Evolutionary conservation across 208 protist genomes (phyloP).

Genomic region (Crithidia bombi): DNA sequence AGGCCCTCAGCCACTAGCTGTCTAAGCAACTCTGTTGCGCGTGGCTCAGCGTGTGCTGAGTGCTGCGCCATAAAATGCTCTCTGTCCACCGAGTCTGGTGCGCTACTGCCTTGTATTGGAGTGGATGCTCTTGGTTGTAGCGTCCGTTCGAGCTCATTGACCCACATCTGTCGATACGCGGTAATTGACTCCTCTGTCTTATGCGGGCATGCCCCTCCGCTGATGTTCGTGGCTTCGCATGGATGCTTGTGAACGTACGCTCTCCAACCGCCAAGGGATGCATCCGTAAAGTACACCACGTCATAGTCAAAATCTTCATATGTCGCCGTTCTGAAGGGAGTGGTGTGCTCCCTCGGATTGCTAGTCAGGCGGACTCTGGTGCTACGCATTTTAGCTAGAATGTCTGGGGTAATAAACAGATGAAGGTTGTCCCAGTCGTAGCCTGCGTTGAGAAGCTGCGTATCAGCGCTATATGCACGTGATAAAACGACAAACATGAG

Average conservation of each 20-base stretch:
- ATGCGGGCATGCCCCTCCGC: no score
- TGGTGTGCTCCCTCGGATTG: neutral
- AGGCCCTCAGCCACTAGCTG: neutral
- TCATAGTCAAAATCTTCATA: neutral
- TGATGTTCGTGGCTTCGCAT: neutral
- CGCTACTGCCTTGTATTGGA: neutral
- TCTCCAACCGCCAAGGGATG: neutral
- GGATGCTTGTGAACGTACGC: neutral
- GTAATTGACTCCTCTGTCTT: no score
- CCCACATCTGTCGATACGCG: neutral
- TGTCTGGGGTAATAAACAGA: no score
- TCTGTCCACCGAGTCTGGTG: no score
- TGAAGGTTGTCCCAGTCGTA: no score
- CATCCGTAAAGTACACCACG: neutral
- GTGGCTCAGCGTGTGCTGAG: neutral
- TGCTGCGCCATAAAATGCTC: neutral
- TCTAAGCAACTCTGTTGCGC: neutral
- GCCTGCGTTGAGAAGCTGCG: no score
- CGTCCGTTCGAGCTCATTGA: neutral
- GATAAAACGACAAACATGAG: no score
- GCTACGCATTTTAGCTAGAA: no score
- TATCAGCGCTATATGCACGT: no score
- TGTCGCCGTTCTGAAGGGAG: neutral
- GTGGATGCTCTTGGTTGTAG: neutral
- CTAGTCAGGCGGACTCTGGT: neutral